phyloP scores from a whole-genome alignment of 768 basidiomycete species.

The Calocera viscosa region DNA sequence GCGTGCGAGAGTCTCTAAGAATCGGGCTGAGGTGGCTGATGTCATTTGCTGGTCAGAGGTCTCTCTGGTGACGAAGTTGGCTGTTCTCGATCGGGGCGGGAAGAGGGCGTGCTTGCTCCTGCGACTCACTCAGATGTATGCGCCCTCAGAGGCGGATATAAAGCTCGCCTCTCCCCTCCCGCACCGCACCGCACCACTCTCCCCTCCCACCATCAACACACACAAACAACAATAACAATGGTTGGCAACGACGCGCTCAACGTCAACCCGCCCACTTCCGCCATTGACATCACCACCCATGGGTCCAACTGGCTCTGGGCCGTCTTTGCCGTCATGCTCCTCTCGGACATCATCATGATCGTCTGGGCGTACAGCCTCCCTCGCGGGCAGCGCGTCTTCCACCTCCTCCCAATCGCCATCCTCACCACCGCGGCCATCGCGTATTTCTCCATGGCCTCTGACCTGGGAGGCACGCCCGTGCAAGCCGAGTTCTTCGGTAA shows the following conservation, averaged over 20 bases:
- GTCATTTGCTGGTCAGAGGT: neutral
- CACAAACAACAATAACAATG: neutral
- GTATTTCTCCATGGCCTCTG: constrained; percentile 46
- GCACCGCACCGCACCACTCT: neutral
- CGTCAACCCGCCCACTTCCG: constrained; percentile 30
- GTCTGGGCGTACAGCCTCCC: constrained; percentile 30
- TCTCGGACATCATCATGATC: constrained; percentile 31
- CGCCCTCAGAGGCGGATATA: neutral
- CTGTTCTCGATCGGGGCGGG: neutral
- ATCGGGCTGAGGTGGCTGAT: neutral
- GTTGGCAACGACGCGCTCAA: neutral
- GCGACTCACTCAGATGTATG: neutral
- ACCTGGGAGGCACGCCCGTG: constrained; percentile 40
- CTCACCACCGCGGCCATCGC: constrained; percentile 37
- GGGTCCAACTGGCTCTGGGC: constrained; percentile 46
- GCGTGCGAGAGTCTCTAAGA: neutral
- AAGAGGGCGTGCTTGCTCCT: neutral
- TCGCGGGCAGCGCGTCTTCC: constrained; percentile 36
- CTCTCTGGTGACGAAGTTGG: neutral
- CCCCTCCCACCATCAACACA: neutral
- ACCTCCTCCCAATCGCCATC: constrained; percentile 38
- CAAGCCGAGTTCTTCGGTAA: constrained; percentile 30
- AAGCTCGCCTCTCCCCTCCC: neutral
- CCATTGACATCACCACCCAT: constrained; percentile 32
- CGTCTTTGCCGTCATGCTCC: constrained; percentile 39